Percentiles rank a stretch among this genome's conserved stretches.
Evolutionary conservation across 805 yeast species (phyloP).

Genomic region (Saturnispora besseyi): DNA sequence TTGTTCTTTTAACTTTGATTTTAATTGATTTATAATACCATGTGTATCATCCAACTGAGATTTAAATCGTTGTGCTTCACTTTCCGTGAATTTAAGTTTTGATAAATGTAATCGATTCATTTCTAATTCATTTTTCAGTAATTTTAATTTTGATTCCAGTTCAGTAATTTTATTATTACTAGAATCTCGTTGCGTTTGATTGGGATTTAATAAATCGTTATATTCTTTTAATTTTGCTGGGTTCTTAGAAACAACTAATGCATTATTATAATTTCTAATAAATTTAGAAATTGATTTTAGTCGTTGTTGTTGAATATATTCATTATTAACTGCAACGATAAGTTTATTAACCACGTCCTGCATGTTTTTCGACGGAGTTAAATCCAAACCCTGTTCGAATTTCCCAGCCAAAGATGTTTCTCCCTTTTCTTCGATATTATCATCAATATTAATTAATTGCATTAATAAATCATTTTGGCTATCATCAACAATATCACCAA

Average conservation of each 20-base stretch:
- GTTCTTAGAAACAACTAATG: conserved; percentile 6
- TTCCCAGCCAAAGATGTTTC: conserved; percentile 7
- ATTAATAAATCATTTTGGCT: conserved; percentile 2
- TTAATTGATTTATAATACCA: neutral
- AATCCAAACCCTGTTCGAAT: conserved; percentile 37
- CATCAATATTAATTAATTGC: conserved; percentile 19
- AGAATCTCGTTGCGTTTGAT: neutral
- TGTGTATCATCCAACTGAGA: neutral
- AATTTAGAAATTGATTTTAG: conserved; percentile 47
- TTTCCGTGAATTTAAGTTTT: neutral
- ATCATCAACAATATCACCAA: conserved; percentile 30
- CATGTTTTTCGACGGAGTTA: conserved; percentile 47
- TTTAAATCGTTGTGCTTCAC: neutral
- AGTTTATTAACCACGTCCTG: conserved; percentile 48
- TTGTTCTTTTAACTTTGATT: neutral
- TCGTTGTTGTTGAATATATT: conserved; percentile 50
- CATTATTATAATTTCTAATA: conserved; percentile 38
- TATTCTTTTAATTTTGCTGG: neutral
- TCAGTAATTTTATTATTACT: conserved; percentile 1
- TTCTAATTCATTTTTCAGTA: neutral
- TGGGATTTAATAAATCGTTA: neutral
- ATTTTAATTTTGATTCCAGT: neutral
- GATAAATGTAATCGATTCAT: neutral
- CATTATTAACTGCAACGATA: conserved; percentile 45
- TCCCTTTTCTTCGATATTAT: conserved; percentile 20